A percentile compares a stretch with the other conserved stretches of the same genome.
phyloP scores from a whole-genome alignment of 2,329 filamentous ascomycete genomes.

The Aschersonia sp. region DNA sequence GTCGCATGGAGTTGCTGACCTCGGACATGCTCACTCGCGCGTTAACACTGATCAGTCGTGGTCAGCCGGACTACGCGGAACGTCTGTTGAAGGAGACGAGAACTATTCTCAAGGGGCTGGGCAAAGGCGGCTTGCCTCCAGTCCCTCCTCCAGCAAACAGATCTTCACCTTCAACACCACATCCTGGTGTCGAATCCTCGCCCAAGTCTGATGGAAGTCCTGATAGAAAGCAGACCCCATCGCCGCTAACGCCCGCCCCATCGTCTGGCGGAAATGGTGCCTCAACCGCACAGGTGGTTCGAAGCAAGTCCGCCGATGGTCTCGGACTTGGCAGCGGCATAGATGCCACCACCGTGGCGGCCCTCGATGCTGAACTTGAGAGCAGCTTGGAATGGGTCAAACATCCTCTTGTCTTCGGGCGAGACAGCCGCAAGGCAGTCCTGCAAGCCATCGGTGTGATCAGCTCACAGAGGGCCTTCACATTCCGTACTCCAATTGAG shows the following conservation, averaged over 20 bases:
- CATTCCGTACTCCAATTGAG: constrained; percentile 82
- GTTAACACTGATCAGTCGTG: constrained; percentile 75
- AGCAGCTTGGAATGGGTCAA: constrained; percentile 92
- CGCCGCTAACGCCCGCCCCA: constrained; percentile 33
- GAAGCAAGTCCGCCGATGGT: constrained; percentile 39
- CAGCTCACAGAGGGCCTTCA: constrained; percentile 84
- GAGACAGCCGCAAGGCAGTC: constrained; percentile 89
- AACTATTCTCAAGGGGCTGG: constrained; percentile 87
- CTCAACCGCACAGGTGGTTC: constrained; percentile 28
- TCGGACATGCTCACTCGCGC: constrained; percentile 96
- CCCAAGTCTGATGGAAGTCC: constrained; percentile 30
- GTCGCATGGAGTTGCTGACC: constrained; percentile 92
- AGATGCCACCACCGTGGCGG: constrained; percentile 65
- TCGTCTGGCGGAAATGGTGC: constrained; percentile 25
- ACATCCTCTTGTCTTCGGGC: constrained; percentile 85
- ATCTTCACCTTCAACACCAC: constrained; percentile 34
- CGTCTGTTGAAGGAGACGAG: constrained; percentile 87
- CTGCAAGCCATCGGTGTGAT: constrained; percentile 95
- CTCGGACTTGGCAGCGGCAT: constrained; percentile 59
- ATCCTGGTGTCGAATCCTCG: constrained; percentile 27
- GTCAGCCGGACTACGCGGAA: constrained; percentile 85
- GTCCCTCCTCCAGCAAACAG: constrained; percentile 47
- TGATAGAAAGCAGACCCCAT: constrained; percentile 40
- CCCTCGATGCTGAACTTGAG: constrained; percentile 83
- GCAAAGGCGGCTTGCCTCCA: constrained; percentile 85